These are phyloP conservation scores for Pyricularia sp. DNA, from an alignment of 2,329 filamentous ascomycete genomes.

Conservation along the genomic window DNA sequence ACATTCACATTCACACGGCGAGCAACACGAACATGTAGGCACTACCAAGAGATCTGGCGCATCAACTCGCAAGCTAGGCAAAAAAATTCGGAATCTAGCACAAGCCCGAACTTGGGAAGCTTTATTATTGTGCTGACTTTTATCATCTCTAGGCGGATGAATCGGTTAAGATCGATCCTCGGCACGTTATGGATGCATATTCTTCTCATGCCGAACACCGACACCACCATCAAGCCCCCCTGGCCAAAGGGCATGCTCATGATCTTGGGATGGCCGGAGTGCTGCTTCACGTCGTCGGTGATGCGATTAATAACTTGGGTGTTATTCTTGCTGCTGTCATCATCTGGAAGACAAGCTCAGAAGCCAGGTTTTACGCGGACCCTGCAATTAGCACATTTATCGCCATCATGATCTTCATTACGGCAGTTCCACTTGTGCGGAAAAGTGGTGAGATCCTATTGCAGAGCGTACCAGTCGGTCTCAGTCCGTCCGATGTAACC, in stretches of 20 bases:
- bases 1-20: no score
- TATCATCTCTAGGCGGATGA: neutral
- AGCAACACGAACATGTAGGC: neutral
- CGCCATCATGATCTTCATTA: slow-evolving; percentile 60
- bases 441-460: slow-evolving; percentile 57
- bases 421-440: slow-evolving; percentile 53
- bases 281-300: slow-evolving; percentile 60
- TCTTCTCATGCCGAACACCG: slow-evolving; percentile 37
- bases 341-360: slow-evolving; percentile 55
- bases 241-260: slow-evolving; percentile 39
- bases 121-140: neutral
- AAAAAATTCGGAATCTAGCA: neutral
- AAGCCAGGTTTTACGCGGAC: slow-evolving; percentile 60
- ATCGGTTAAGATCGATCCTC: neutral
- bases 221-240: slow-evolving; percentile 25
- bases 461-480: slow-evolving; percentile 52
- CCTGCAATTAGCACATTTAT: slow-evolving; percentile 61
- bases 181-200: neutral
- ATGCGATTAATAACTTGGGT: slow-evolving; percentile 67
- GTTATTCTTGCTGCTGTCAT: slow-evolving; percentile 62
- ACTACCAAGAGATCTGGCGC: neutral
- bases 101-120: neutral
- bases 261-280: slow-evolving; percentile 67
- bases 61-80: neutral
- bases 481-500: slow-evolving; percentile 53